phyloP scores from a whole-genome alignment of 1,284 basidiomycete species.

The Hortiboletus rubellus region DNA sequence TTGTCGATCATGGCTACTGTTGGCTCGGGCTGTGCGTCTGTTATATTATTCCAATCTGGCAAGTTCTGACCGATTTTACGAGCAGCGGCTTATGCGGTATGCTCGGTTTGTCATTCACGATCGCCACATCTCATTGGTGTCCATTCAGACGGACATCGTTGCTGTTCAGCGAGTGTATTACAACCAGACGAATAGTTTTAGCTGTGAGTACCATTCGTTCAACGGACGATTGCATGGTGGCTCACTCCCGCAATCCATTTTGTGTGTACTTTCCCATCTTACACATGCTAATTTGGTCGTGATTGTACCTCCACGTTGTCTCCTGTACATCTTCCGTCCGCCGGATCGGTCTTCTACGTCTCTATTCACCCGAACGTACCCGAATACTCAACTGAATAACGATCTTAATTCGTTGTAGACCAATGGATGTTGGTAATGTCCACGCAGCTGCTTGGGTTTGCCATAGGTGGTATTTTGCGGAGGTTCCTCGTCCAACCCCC shows the following conservation, averaged over 20 bases:
- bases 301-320: neutral
- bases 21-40: constrained; percentile 44
- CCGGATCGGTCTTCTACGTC: neutral
- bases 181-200: constrained; percentile 61
- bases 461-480: constrained; percentile 75
- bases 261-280: neutral
- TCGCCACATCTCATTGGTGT: neutral
- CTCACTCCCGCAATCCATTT: neutral
- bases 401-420: constrained; percentile 39
- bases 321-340: neutral
- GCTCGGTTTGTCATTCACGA: neutral
- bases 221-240: neutral
- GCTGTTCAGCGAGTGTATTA: constrained; percentile 77
- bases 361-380: neutral
- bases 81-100: constrained; percentile 34
- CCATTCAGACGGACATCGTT: constrained; percentile 64
- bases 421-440: constrained; percentile 84
- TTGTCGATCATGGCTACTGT: constrained; percentile 80
- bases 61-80: constrained; percentile 2
- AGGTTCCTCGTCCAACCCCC: constrained; percentile 85
- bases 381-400: neutral
- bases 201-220: constrained; percentile 42
- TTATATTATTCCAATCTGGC: neutral
- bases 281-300: neutral
- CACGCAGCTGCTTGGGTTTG: constrained; percentile 85